Evolutionary conservation across 768 basidiomycete genomes (phyloP).

Genomic region (Lactifluus hygrophoroides): DNA sequence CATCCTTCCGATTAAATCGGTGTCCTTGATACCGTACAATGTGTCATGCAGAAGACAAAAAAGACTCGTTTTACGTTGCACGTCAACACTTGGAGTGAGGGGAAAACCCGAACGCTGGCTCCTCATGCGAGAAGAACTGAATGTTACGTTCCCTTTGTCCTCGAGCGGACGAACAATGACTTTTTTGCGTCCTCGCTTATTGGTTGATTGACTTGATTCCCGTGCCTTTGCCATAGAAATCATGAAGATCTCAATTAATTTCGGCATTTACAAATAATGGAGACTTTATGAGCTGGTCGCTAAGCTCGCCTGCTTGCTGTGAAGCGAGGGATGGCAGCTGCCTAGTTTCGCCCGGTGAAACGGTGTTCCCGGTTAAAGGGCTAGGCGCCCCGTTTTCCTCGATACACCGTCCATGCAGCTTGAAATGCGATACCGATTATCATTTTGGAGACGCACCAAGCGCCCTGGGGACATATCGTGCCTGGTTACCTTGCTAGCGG

Average conservation of each 20-base stretch:
- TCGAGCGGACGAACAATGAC: background rate
- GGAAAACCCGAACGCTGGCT: background rate
- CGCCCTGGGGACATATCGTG: background rate
- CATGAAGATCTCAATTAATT: background rate
- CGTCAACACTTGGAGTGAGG: background rate
- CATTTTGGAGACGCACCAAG: background rate
- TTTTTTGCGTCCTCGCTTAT: background rate
- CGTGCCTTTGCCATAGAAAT: constrained; percentile 5
- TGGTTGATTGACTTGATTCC: background rate
- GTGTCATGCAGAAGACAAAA: background rate
- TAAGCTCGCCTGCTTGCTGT: background rate
- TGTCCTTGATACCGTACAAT: background rate
- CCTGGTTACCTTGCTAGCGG: background rate
- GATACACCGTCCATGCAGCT: background rate
- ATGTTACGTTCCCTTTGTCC: background rate
- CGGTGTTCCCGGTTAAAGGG: background rate
- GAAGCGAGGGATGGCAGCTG: background rate
- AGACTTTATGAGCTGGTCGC: background rate
- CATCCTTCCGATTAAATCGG: background rate
- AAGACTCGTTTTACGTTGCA: background rate
- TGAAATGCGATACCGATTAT: background rate
- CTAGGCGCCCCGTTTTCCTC: background rate
- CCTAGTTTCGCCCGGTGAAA: background rate
- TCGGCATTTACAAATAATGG: background rate
- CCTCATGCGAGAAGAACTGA: background rate